phyloP scores from a whole-genome alignment of 2,329 filamentous ascomycete genomes.

The Sporothrix protearum region DNA sequence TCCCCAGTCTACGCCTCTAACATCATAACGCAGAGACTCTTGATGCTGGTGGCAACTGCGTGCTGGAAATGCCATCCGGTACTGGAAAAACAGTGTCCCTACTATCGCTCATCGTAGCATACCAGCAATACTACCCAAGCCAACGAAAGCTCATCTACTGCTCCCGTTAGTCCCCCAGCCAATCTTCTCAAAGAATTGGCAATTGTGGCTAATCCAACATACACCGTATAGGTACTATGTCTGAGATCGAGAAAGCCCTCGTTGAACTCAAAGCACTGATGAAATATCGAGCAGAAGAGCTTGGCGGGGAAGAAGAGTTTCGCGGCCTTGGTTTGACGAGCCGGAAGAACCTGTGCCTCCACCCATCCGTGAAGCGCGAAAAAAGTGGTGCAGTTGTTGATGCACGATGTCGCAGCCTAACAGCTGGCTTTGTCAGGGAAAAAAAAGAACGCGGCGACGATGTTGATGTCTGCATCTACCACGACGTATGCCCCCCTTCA shows the following conservation, averaged over 20 bases:
- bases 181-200: neutral
- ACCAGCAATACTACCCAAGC: conserved; percentile 90
- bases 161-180: conserved; percentile 59
- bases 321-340: conserved; percentile 88
- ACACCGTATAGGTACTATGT: conserved; percentile 73
- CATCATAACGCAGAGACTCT: conserved; percentile 58
- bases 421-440: conserved; percentile 94
- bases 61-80: conserved; percentile 97
- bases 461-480: conserved; percentile 91
- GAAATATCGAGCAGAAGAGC: conserved; percentile 85
- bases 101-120: conserved; percentile 90
- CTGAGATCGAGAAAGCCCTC: conserved; percentile 96
- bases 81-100: conserved; percentile 97
- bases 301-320: conserved; percentile 92
- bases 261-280: conserved; percentile 88
- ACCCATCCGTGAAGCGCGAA: conserved; percentile 92
- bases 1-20: conserved; percentile 17
- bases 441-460: conserved; percentile 95
- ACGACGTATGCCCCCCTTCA: conserved; percentile 60
- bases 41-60: conserved; percentile 90
- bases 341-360: conserved; percentile 93
- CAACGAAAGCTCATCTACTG: conserved; percentile 97
- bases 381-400: conserved; percentile 94
- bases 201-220: neutral
- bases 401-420: conserved; percentile 90